Evolutionary conservation across 2,329 filamentous ascomycete genomes (phyloP).

Genomic region (Fusarium newnesense): DNA sequence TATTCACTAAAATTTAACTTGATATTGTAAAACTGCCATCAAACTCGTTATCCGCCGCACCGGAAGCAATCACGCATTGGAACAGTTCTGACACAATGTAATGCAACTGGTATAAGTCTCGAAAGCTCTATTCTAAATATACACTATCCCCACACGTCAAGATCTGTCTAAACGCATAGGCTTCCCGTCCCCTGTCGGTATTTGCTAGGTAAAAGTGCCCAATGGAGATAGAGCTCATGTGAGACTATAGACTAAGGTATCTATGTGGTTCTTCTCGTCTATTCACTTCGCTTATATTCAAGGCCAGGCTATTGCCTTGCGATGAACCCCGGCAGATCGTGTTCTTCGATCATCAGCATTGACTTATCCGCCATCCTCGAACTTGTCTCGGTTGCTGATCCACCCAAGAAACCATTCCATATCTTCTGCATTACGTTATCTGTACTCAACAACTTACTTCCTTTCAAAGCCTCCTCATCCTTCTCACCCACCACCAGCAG

Average conservation of each 20-base stretch:
- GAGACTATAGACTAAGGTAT: neutral
- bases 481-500: conserved; percentile 54
- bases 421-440: conserved; percentile 59
- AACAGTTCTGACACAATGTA: neutral
- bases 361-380: conserved; percentile 54
- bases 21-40: neutral
- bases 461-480: conserved; percentile 49
- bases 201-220: neutral
- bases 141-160: neutral
- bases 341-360: conserved; percentile 57
- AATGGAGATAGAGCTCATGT: neutral
- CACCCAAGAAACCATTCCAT: conserved; percentile 59
- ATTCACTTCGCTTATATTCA: neutral
- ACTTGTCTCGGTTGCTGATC: conserved; percentile 51
- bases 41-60: neutral
- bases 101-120: neutral
- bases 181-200: neutral
- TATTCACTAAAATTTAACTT: neutral
- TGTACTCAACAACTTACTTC: conserved; percentile 43
- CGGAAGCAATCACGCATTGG: neutral
- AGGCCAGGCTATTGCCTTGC: conserved; percentile 25
- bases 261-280: neutral
- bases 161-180: neutral
- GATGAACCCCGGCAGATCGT: conserved; percentile 51
- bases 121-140: neutral